Evolutionary conservation across 1,139 yeast species (phyloP).

Genomic region (Yamadazyma dushanensis): DNA sequence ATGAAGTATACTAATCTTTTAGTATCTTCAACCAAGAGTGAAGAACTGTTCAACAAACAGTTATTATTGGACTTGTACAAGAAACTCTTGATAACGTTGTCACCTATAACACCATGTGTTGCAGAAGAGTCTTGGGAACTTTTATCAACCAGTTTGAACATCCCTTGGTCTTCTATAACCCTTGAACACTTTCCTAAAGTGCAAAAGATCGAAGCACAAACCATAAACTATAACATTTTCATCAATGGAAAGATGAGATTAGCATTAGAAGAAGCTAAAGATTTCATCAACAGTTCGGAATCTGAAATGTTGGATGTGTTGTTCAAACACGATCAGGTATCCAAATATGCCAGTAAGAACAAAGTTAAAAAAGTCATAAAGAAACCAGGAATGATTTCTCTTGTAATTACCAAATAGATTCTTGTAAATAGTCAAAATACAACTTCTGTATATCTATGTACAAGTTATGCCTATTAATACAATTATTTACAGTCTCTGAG

Average conservation of each 20-base stretch:
- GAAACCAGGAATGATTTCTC: conserved; percentile 30
- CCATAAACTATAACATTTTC: conserved; percentile 50
- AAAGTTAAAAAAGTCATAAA: conserved; percentile 22
- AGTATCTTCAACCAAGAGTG: conserved; percentile 32
- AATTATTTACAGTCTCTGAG: conserved; percentile 15
- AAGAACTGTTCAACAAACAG: conserved; percentile 24
- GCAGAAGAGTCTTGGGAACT: conserved; percentile 83
- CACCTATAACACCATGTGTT: conserved; percentile 78
- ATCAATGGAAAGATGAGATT: conserved; percentile 70
- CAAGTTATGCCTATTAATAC: background rate
- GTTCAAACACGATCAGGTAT: conserved; percentile 12
- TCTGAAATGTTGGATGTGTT: conserved; percentile 19
- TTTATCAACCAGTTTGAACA: conserved; percentile 30
- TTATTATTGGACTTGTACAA: conserved; percentile 43
- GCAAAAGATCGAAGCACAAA: conserved; percentile 36
- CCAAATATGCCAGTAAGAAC: conserved; percentile 11
- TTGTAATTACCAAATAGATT: conserved; percentile 16
- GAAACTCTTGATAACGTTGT: conserved; percentile 55
- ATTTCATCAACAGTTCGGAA: conserved; percentile 30
- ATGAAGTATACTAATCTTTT: conserved; percentile 79
- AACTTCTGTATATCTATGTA: conserved; percentile 2
- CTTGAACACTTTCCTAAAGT: conserved; percentile 52
- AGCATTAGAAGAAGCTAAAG: conserved; percentile 37
- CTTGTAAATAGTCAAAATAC: conserved; percentile 5
- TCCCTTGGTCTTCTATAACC: conserved; percentile 55